Conservation (phyloP, 345 rosid genomes). For the Acer yangbiense region DNA sequence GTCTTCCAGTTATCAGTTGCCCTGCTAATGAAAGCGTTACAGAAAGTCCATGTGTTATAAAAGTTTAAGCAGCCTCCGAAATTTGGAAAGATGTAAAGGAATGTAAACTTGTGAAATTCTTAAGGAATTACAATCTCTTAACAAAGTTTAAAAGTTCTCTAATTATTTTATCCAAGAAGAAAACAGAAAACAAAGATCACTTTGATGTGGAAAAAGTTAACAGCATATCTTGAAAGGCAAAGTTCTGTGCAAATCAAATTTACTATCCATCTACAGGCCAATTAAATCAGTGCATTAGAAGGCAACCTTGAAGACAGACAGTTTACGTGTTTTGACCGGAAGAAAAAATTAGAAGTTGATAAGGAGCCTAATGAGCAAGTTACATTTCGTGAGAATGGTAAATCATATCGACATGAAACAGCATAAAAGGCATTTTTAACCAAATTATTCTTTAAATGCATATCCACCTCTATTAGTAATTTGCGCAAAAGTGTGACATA, state of each 20-base stretch:
- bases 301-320: not conserved
- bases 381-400: not conserved
- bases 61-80: not conserved
- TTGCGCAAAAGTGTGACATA: not conserved
- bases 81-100: not conserved
- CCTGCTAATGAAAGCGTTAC: conserved; percentile 40
- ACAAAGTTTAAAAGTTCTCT: not conserved
- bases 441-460: not conserved
- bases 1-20: conserved; percentile 86
- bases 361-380: not conserved
- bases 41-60: not conserved
- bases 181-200: not conserved
- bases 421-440: not conserved
- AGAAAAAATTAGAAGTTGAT: not conserved
- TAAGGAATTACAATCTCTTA: not conserved
- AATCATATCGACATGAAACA: not conserved
- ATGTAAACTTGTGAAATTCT: not conserved
- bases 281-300: not conserved
- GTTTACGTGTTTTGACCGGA: not conserved
- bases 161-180: not conserved
- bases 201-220: not conserved
- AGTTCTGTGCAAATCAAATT: not conserved
- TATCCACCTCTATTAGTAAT: not conserved
- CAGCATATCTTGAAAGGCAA: not conserved
- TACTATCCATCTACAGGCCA: not conserved